A percentile compares a stretch with the other conserved stretches of the same genome.
Evolutionary conservation across 1,139 yeast genomes (phyloP).

Genomic region (Cylindricascospora bacillispora): DNA sequence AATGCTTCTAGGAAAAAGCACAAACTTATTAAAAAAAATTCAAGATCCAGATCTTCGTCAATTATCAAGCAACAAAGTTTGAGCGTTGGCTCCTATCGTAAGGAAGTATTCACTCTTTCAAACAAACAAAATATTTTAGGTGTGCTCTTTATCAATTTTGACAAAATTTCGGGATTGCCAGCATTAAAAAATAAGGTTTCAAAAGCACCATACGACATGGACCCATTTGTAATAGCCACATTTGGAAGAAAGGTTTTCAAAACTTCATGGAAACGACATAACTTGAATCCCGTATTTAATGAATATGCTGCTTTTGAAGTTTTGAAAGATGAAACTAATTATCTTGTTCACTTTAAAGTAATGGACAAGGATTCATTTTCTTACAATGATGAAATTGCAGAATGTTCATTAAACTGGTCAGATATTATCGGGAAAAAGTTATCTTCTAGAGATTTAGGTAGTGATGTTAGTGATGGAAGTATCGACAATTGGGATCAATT

Average conservation of each 20-base stretch:
- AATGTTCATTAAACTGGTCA: constrained; percentile 38
- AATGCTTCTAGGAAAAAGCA: too few species aligned
- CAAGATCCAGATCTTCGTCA: too few species aligned
- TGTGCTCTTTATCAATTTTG: constrained; percentile 62
- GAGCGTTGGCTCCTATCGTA: too few species aligned
- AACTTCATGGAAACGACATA: constrained; percentile 77
- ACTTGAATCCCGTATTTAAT: constrained; percentile 69
- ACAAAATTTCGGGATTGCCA: constrained; percentile 60
- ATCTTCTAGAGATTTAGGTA: constrained; percentile 4
- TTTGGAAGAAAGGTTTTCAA: constrained; percentile 83
- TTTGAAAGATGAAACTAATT: constrained; percentile 49
- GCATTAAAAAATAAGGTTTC: constrained; percentile 49
- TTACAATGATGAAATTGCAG: constrained; percentile 72
- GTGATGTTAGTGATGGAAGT: background rate
- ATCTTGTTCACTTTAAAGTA: constrained; percentile 55
- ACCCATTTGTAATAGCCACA: constrained; percentile 86
- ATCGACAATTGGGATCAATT: constrained; percentile 6
- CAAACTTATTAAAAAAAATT: too few species aligned
- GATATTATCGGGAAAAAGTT: constrained; percentile 31
- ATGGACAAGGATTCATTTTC: constrained; percentile 79
- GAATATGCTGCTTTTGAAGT: constrained; percentile 76
- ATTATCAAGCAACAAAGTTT: too few species aligned
- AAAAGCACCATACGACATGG: constrained; percentile 76
- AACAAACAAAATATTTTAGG: too few species aligned
- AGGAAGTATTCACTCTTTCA: too few species aligned